A percentile compares a stretch with the other conserved stretches of the same genome.
Evolutionary conservation across 2,329 filamentous ascomycete genomes (phyloP).

Genomic region (Fusarium siculi): DNA sequence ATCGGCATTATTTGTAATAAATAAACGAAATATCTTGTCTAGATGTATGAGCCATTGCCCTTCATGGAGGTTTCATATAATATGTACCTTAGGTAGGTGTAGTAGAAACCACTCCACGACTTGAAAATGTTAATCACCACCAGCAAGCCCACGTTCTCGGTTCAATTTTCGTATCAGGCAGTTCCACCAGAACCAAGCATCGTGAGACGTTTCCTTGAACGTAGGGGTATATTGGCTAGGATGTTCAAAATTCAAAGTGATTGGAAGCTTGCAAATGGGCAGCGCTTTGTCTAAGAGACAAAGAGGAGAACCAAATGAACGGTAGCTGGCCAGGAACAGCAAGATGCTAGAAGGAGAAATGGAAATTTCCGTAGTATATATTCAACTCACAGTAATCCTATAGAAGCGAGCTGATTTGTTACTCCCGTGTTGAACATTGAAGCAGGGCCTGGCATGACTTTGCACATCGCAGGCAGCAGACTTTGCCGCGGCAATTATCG

Average conservation of each 20-base stretch:
- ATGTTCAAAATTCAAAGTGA: not conserved
- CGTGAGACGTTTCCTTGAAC: not conserved
- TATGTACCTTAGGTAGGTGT: not conserved
- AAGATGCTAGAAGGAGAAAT: not conserved
- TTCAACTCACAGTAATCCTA: too few relatives aligned
- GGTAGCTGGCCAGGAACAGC: not conserved
- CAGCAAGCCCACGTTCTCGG: not conserved
- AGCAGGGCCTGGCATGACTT: not conserved
- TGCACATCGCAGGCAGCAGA: too few relatives aligned
- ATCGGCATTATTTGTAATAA: too few relatives aligned
- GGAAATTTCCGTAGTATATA: fast-evolving
- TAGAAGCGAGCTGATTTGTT: not conserved
- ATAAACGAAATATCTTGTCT: not conserved
- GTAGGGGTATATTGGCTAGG: not conserved
- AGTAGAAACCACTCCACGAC: too few relatives aligned
- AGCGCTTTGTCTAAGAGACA: not conserved
- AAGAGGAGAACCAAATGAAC: not conserved
- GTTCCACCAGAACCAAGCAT: too few relatives aligned
- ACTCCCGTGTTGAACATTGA: not conserved
- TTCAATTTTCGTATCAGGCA: not conserved
- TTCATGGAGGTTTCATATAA: too few relatives aligned
- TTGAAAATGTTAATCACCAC: not conserved
- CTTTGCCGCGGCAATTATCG: not conserved
- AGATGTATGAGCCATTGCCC: fast-evolving
- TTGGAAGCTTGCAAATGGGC: too few relatives aligned